Evolutionary conservation across 768 basidiomycete genomes (phyloP).

Genomic region (Thelephora aurantiotincta): DNA sequence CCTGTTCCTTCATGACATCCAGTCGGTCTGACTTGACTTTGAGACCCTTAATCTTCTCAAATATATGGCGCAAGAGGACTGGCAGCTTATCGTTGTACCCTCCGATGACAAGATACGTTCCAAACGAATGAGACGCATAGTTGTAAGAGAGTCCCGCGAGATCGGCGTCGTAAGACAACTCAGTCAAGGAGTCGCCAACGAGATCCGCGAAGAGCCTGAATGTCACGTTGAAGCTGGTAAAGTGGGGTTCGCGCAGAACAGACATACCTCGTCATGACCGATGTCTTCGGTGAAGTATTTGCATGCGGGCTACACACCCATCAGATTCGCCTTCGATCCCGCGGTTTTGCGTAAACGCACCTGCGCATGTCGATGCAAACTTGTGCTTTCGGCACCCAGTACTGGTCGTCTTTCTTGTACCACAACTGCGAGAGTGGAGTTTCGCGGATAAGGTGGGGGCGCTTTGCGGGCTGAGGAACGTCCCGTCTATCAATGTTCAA

Average conservation of each 20-base stretch:
- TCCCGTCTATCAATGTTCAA: constrained; percentile 72
- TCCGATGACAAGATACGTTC: constrained; percentile 49
- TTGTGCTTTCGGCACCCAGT: constrained; percentile 88
- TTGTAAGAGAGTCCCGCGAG: constrained; percentile 77
- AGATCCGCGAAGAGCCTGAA: constrained; percentile 68
- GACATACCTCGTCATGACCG: constrained; percentile 58
- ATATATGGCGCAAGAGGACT: constrained; percentile 55
- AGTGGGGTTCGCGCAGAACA: not conserved
- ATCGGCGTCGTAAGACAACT: constrained; percentile 86
- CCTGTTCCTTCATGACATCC: constrained; percentile 75
- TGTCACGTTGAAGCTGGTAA: not conserved
- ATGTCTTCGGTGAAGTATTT: constrained; percentile 48
- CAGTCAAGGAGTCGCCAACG: constrained; percentile 77
- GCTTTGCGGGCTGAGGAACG: constrained; percentile 50
- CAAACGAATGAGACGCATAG: constrained; percentile 46
- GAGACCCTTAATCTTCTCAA: constrained; percentile 53
- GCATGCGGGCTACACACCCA: constrained; percentile 32
- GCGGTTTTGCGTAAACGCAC: constrained; percentile 21
- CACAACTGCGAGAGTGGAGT: constrained; percentile 64
- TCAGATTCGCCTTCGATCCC: not conserved
- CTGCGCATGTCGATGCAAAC: constrained; percentile 64
- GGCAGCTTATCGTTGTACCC: constrained; percentile 92
- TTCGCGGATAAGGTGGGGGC: constrained; percentile 66
- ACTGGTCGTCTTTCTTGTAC: constrained; percentile 96
- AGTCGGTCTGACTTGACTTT: constrained; percentile 59